These are phyloP conservation scores for Aspergillus saccharolyticus DNA, from an alignment of 495 filamentous ascomycete genomes.

Conservation along the genomic window DNA sequence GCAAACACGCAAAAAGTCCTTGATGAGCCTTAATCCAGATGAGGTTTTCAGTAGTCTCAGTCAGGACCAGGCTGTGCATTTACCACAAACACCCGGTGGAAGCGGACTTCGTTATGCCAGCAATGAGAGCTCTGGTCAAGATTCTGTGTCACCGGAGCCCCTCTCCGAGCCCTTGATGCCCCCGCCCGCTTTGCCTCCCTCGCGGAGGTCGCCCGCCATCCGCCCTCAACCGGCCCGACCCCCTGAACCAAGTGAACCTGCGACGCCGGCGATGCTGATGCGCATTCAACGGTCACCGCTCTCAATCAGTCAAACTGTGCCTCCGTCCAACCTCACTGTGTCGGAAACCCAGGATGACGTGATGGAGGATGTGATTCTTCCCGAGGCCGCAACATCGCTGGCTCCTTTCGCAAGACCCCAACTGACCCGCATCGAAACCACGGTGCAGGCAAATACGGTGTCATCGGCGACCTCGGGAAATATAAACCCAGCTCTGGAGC, in stretches of 20 bases:
- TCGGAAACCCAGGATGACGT: constrained; percentile 47
- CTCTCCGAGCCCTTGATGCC: constrained; percentile 66
- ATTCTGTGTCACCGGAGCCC: constrained; percentile 68
- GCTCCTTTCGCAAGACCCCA: constrained; percentile 29
- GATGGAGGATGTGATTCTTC: constrained; percentile 63
- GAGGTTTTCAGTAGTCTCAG: constrained; percentile 32
- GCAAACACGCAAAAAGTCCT: constrained; percentile 55
- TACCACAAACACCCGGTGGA: constrained; percentile 26
- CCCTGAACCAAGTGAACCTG: constrained; percentile 46
- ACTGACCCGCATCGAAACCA: constrained; percentile 42
- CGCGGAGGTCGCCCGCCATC: constrained; percentile 51
- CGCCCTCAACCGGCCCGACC: constrained; percentile 32
- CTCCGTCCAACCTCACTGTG: constrained; percentile 16
- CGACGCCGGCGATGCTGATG: constrained; percentile 85
- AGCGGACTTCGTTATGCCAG: constrained; percentile 41
- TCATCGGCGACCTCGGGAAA: constrained; percentile 29
- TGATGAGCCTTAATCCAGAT: constrained; percentile 53
- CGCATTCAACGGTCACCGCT: constrained; percentile 50
- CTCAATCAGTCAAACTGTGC: constrained; percentile 25
- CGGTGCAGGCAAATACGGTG: constrained; percentile 22
- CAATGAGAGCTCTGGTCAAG: constrained; percentile 58
- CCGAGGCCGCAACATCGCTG: constrained; percentile 51
- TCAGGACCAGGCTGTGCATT: constrained; percentile 29
- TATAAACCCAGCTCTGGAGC: constrained; percentile 28
- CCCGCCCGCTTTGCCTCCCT: constrained; percentile 56